Evolutionary conservation across 2,329 filamentous ascomycete species (phyloP).

Genomic region (Colletotrichum destructivum): DNA sequence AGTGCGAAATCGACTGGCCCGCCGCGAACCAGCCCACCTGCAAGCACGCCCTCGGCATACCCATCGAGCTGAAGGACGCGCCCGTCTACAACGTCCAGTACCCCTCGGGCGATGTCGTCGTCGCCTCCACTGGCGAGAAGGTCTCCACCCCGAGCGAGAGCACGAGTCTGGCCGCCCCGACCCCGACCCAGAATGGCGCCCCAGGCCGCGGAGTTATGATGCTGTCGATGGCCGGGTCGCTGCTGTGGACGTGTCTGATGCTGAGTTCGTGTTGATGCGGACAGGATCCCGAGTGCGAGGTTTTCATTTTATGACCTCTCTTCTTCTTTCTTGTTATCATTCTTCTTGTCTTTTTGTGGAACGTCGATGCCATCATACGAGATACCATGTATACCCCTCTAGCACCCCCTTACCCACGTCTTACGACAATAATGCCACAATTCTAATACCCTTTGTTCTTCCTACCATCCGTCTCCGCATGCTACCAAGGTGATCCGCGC

Average conservation of each 20-base stretch:
- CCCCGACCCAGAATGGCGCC: slow-evolving; percentile 27
- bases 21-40: slow-evolving; percentile 62
- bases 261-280: slow-evolving; percentile 15
- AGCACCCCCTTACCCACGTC: slow-evolving; percentile 4
- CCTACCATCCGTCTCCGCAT: not conserved
- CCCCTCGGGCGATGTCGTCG: slow-evolving; percentile 58
- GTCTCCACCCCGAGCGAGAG: slow-evolving; percentile 18
- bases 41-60: slow-evolving; percentile 57
- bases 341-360: too few species aligned
- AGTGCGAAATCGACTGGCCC: slow-evolving; percentile 61
- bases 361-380: slow-evolving; percentile 21
- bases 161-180: slow-evolving; percentile 29
- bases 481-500: not conserved
- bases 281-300: not conserved
- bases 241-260: slow-evolving; percentile 31
- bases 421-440: slow-evolving; percentile 33
- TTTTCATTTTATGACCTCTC: too few species aligned
- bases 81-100: slow-evolving; percentile 66
- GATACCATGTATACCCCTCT: slow-evolving; percentile 32
- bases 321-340: too few species aligned
- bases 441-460: slow-evolving; percentile 12
- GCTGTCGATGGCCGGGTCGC: slow-evolving; percentile 13
- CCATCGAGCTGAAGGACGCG: slow-evolving; percentile 51
- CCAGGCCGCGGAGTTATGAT: not conserved
- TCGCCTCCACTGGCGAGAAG: slow-evolving; percentile 48